phyloP scores from a whole-genome alignment of 139 green algal species.

The Volvox reticuliferus region DNA sequence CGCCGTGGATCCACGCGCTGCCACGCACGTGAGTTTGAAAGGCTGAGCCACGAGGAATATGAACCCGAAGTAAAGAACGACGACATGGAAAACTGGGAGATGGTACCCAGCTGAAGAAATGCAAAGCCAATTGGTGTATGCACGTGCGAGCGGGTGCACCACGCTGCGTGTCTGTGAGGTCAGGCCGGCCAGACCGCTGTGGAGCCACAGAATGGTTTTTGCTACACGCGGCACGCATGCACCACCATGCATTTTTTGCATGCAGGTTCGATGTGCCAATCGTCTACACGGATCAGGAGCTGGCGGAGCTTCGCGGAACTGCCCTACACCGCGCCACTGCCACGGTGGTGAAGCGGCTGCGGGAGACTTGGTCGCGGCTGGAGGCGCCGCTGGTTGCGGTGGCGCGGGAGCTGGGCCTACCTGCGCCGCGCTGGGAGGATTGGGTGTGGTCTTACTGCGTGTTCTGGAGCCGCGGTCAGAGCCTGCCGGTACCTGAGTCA shows the following conservation, averaged over 20 bases:
- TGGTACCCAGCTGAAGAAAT: no score
- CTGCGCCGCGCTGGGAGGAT: conserved; percentile 69
- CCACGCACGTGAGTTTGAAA: conserved; percentile 44
- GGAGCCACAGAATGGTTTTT: no score
- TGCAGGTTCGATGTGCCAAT: conserved; percentile 67
- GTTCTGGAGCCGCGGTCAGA: conserved; percentile 69
- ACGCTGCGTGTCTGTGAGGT: no score
- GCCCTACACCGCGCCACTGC: conserved; percentile 68
- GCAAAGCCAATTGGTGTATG: no score
- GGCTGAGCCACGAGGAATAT: no score
- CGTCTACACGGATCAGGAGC: conserved; percentile 61
- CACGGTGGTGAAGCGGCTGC: not conserved
- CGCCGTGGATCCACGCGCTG: conserved; percentile 54
- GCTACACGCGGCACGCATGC: no score
- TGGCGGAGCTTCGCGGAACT: conserved; percentile 81
- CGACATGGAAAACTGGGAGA: no score
- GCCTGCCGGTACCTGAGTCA: conserved; percentile 61
- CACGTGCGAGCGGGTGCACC: no score
- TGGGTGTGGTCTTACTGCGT: conserved; percentile 80
- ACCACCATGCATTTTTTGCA: no score
- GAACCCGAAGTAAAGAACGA: no score
- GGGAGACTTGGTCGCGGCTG: conserved; percentile 31
- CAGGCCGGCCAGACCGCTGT: no score
- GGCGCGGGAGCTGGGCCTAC: conserved; percentile 9
- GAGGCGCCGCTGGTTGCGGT: conserved; percentile 34